phyloP scores from a whole-genome alignment of 2,329 filamentous ascomycete species.

The Ophiocordyceps australis region DNA sequence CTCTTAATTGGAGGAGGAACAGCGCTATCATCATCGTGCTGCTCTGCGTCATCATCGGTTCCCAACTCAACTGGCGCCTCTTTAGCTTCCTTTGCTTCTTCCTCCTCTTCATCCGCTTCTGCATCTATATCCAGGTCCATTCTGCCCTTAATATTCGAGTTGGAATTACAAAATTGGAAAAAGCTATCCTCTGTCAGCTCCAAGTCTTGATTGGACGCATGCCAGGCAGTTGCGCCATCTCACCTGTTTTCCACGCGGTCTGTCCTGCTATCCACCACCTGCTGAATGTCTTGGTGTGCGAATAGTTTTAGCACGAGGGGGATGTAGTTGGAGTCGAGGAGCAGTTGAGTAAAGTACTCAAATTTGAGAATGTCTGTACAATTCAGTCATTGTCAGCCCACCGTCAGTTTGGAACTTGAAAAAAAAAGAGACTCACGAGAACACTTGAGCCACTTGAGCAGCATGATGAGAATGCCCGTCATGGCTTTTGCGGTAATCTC shows the following conservation, averaged over 20 bases:
- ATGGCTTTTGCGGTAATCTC: constrained; percentile 87
- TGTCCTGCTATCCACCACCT: constrained; percentile 68
- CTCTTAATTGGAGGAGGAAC: constrained; percentile 67
- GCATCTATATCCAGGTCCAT: constrained; percentile 10
- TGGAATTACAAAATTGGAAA: constrained; percentile 71
- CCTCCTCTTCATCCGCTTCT: constrained; percentile 7
- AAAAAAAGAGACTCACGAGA: constrained; percentile 64
- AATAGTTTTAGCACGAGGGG: constrained; percentile 86
- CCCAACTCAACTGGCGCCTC: constrained; percentile 12
- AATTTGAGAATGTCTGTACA: constrained; percentile 73
- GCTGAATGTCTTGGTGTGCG: constrained; percentile 84
- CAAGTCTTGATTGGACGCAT: too few relatives aligned
- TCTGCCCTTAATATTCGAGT: constrained; percentile 32
- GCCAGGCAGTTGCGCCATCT: too few relatives aligned
- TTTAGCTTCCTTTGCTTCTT: constrained; percentile 8
- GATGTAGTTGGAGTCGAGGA: constrained; percentile 90
- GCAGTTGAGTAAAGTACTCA: constrained; percentile 83
- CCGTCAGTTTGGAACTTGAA: too few relatives aligned
- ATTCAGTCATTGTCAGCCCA: too few relatives aligned
- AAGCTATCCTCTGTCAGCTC: too few relatives aligned
- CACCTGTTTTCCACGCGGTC: constrained; percentile 71
- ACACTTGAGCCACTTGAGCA: constrained; percentile 91
- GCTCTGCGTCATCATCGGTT: constrained; percentile 17
- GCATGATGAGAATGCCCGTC: constrained; percentile 70
- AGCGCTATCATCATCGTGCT: constrained; percentile 61